These are phyloP conservation scores for Metschnikowia continentalis DNA, from an alignment of 805 yeast genomes.

Conservation along the genomic window DNA sequence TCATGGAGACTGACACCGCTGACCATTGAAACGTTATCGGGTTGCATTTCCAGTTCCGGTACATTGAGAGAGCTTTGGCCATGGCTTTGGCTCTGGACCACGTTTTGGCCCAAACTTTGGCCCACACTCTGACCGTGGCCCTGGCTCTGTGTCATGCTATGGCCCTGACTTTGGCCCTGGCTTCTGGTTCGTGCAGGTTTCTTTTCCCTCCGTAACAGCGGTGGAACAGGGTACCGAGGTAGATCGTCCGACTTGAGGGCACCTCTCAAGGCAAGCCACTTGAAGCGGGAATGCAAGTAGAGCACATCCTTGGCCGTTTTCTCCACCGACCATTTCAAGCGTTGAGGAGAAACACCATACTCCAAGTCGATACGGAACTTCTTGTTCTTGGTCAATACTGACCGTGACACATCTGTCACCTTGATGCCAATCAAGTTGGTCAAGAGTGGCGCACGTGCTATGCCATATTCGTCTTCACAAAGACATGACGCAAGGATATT, in stretches of 20 bases:
- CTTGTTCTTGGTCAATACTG: slow-evolving; percentile 35
- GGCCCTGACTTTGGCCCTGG: neutral
- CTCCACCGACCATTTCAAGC: slow-evolving; percentile 75
- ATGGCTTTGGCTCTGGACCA: neutral
- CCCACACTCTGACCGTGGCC: neutral
- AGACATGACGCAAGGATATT: slow-evolving; percentile 71
- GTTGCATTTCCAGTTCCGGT: neutral
- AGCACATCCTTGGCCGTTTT: slow-evolving; percentile 69
- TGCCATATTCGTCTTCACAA: slow-evolving; percentile 69
- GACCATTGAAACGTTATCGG: slow-evolving; percentile 20
- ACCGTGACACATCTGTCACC: slow-evolving; percentile 48
- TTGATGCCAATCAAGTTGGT: slow-evolving; percentile 67
- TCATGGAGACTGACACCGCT: slow-evolving; percentile 22
- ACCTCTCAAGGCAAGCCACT: slow-evolving; percentile 31
- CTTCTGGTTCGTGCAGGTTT: neutral
- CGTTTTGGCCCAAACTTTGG: neutral
- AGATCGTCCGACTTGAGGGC: slow-evolving; percentile 32
- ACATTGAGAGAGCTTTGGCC: neutral
- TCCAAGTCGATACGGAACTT: slow-evolving; percentile 71
- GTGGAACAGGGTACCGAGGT: slow-evolving; percentile 45
- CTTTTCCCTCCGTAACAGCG: slow-evolving; percentile 21
- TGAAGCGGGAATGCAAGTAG: slow-evolving; percentile 66
- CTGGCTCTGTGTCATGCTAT: neutral
- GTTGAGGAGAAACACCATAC: slow-evolving; percentile 80
- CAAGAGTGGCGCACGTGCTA: slow-evolving; percentile 76